Evolutionary conservation across 2,329 filamentous ascomycete genomes (phyloP), one percentile per base, ranked within the genome.

Genomic region (Alternaria hordeiaustralica): DNA sequence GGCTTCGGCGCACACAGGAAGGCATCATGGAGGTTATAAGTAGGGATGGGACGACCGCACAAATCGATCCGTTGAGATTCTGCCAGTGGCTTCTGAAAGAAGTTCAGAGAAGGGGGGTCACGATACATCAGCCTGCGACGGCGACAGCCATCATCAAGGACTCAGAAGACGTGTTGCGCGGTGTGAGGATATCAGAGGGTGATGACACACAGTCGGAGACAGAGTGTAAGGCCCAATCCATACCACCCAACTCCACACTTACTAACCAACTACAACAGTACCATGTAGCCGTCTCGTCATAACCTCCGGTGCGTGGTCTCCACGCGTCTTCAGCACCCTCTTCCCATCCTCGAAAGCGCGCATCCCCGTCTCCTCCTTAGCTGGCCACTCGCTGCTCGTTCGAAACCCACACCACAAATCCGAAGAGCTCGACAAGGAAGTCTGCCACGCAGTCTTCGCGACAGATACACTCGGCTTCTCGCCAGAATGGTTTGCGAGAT

Each of bases 351-450:
- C 89, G 1, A 73, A 71, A 3, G 72, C 85, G 2, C 76, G 81
- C 11, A 80, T 94, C 21, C 87, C 88, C 0, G 82, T 93, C 45
- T 81, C 82, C 4, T 84, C 87, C 18, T 81, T 94, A 6, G 90
- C 90, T 0, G 92, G 92, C 0, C 89, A 94, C 78, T 93, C 90
- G 18, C 79, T 95, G 9, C 86, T 94, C 3, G 79, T 94, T 5
- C 86, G 82, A 61, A 88, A 87, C 6, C 87, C 89, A 1, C 82
- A 84, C 53, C 87, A 84, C 84, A 78, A 82, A 63, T 54, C 64
- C 4, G 64, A 74, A 5, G 75, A 81, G 44, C 77, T 84, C n/a
- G 83, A 85, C 56, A 72, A 71, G 2, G 70, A 80, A 30, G 81
- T 83, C 3, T 91, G 88, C 74, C 89, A 93, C 75, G 89, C 91